phyloP scores from a whole-genome alignment of 2,329 filamentous ascomycete genomes.

The Aspergillus udagawae region DNA sequence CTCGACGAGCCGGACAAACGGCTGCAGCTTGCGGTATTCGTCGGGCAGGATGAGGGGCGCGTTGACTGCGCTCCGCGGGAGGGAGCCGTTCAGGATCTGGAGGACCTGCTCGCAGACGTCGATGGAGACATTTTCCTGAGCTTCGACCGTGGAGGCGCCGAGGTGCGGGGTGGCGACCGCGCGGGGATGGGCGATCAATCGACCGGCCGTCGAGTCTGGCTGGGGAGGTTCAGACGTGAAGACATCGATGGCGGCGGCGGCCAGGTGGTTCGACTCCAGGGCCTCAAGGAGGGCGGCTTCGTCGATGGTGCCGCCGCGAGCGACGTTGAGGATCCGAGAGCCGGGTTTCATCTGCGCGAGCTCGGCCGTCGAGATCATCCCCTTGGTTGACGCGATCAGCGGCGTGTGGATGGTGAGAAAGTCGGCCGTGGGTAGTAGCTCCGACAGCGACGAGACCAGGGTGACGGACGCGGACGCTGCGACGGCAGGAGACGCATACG shows the following conservation, averaged over 20 bases:
- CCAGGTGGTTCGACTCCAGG: conserved; percentile 66
- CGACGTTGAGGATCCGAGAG: conserved; percentile 73
- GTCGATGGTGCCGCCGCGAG: conserved; percentile 75
- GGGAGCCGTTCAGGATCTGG: conserved; percentile 65
- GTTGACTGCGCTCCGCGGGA: conserved; percentile 75
- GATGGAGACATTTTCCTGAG: conserved; percentile 77
- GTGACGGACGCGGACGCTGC: conserved; percentile 65
- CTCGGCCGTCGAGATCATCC: conserved; percentile 66
- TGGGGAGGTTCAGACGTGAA: conserved; percentile 70
- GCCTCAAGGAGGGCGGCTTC: conserved; percentile 68
- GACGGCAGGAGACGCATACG: conserved; percentile 71
- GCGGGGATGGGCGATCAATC: conserved; percentile 63
- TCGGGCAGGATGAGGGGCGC: conserved; percentile 76
- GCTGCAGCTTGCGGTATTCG: conserved; percentile 72
- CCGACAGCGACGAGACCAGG: conserved; percentile 54
- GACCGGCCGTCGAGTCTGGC: conserved; percentile 58
- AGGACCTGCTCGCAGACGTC: conserved; percentile 79
- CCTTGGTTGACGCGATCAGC: conserved; percentile 69
- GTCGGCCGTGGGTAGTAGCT: conserved; percentile 64
- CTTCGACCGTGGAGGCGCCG: conserved; percentile 74
- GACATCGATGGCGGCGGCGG: conserved; percentile 74
- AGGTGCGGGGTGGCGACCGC: conserved; percentile 77
- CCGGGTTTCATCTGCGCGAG: conserved; percentile 68
- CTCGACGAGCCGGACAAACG: conserved; percentile 71
- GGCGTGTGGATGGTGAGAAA: conserved; percentile 81